Conservation (phyloP, 2,329 filamentous ascomycete species). For the Mycosphaerella sp. region DNA sequence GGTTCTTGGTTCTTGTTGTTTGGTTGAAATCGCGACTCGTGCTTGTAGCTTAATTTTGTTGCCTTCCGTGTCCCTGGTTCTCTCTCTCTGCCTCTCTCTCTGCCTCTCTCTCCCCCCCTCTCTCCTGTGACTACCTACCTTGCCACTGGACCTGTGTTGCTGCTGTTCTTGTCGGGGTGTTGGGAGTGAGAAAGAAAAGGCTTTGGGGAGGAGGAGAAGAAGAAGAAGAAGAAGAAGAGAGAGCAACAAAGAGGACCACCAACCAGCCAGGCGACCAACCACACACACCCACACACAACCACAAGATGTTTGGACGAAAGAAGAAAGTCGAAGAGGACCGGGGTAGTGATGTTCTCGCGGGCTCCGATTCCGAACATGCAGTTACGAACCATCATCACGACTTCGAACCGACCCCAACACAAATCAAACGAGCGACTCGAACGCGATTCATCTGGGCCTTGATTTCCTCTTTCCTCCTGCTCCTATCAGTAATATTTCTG, state of each 20-base stretch:
- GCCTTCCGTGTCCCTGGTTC: background rate
- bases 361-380: constrained; percentile 27
- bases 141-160: background rate
- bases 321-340: constrained; percentile 10
- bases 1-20: no score
- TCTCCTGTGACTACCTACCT: no score
- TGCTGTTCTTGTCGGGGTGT: no score
- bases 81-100: background rate
- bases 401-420: constrained; percentile 30
- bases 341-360: constrained; percentile 1
- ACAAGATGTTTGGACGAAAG: constrained; percentile 31
- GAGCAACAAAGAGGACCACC: background rate
- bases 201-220: no score
- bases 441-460: constrained; percentile 56
- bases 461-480: constrained; percentile 61
- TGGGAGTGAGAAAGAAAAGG: no score
- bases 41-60: no score
- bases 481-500: constrained; percentile 69
- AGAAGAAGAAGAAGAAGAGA: background rate
- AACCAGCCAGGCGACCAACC: background rate
- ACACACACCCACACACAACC: no score
- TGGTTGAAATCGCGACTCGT: no score
- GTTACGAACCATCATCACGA: constrained; percentile 22
- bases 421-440: constrained; percentile 46
- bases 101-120: no score